Evolutionary conservation across 208 protist species (phyloP).

Genomic region (Naegleria lovaniensis): DNA sequence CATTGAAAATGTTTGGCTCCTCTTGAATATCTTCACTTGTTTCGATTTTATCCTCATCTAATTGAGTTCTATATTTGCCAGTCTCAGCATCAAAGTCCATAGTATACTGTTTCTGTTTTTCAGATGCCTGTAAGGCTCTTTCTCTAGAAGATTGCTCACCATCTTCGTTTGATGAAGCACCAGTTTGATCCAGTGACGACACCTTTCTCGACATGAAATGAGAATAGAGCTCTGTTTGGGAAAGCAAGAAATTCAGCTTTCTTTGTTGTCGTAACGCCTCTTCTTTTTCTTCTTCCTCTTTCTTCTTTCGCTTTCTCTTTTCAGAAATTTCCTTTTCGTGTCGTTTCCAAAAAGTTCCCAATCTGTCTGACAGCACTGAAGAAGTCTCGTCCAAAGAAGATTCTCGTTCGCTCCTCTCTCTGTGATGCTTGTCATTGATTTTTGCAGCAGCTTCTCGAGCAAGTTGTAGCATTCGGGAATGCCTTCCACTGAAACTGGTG

Average conservation of each 20-base stretch:
- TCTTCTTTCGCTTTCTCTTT: neutral
- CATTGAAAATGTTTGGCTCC: slow-evolving; percentile 34
- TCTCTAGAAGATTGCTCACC: neutral
- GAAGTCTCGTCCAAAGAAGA: neutral
- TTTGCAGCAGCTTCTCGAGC: neutral
- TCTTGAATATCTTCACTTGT: neutral
- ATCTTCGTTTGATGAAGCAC: neutral
- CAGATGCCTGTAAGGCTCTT: neutral
- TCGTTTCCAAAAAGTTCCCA: neutral
- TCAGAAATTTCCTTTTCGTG: slow-evolving; percentile 13
- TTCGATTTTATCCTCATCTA: neutral
- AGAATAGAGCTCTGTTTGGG: slow-evolving; percentile 28
- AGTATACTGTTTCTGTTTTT: neutral
- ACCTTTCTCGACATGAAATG: slow-evolving; percentile 28
- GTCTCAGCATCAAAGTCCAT: neutral
- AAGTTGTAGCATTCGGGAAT: neutral
- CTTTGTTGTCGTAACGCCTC: slow-evolving; percentile 14
- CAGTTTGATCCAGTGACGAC: too few species aligned
- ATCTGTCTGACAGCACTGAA: neutral
- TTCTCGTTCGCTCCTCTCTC: neutral
- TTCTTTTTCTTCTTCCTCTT: slow-evolving; percentile 6
- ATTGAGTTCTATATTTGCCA: neutral
- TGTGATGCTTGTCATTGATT: neutral
- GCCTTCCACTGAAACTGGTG: neutral
- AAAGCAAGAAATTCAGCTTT: slow-evolving; percentile 28